Evolutionary conservation across 352 stramenopile genomes (phyloP).

Genomic region (Pythium myriotylum): DNA sequence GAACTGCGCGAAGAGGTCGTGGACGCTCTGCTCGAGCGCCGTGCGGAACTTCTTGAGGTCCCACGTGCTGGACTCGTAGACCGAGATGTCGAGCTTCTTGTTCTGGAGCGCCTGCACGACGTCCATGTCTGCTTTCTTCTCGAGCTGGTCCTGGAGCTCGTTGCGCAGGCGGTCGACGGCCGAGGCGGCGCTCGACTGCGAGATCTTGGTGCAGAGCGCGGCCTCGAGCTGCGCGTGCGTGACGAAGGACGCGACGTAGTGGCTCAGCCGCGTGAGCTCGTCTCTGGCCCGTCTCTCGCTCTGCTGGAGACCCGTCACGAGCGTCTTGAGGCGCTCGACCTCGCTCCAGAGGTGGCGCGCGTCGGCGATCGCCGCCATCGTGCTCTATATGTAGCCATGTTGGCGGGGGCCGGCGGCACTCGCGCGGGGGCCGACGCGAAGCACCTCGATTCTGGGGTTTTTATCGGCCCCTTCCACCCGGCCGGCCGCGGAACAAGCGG

Average conservation of each 20-base stretch:
- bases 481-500: slow-evolving; percentile 1
- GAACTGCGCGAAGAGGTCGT: slow-evolving; percentile 63
- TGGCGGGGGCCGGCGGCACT: not conserved
- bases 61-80: slow-evolving; percentile 55
- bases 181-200: slow-evolving; percentile 38
- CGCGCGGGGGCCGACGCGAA: too few species aligned
- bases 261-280: slow-evolving; percentile 35
- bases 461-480: slow-evolving; percentile 7
- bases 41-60: slow-evolving; percentile 58
- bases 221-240: slow-evolving; percentile 65
- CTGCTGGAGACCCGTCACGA: slow-evolving; percentile 46
- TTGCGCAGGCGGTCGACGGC: slow-evolving; percentile 37
- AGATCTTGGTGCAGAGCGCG: slow-evolving; percentile 61
- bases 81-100: slow-evolving; percentile 64
- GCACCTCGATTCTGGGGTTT: slow-evolving; percentile 23
- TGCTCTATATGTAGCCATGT: slow-evolving; percentile 24
- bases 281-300: slow-evolving; percentile 29
- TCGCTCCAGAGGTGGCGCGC: slow-evolving; percentile 57
- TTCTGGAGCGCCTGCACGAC: slow-evolving; percentile 38
- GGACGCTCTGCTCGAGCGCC: slow-evolving; percentile 56
- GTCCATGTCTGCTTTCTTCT: slow-evolving; percentile 47
- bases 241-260: slow-evolving; percentile 49
- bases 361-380: slow-evolving; percentile 31
- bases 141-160: slow-evolving; percentile 35
- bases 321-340: slow-evolving; percentile 58